Conservation (phyloP, 768 basidiomycete species). For the Kondoa subrosea region DNA sequence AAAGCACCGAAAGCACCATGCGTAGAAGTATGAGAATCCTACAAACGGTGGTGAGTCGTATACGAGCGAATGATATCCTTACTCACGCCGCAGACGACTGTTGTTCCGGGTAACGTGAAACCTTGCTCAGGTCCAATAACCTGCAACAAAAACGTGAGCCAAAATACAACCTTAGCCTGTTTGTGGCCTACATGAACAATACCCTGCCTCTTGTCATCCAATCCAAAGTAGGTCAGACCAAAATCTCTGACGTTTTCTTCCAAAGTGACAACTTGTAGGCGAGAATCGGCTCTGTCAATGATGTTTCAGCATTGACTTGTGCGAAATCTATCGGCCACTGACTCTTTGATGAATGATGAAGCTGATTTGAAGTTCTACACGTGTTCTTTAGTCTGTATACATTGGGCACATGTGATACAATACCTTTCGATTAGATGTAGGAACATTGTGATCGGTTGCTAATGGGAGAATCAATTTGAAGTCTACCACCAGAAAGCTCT, state of each 20-base stretch:
- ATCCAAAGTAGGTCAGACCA: slow-evolving; percentile 77
- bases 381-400: too few species aligned
- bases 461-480: background rate
- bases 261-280: slow-evolving; percentile 63
- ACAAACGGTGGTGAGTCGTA: too few species aligned
- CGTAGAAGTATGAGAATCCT: slow-evolving; percentile 78
- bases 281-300: slow-evolving; percentile 43
- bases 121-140: slow-evolving; percentile 88
- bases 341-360: slow-evolving; percentile 58
- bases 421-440: slow-evolving; percentile 23
- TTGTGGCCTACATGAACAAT: slow-evolving; percentile 28
- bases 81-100: slow-evolving; percentile 49
- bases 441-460: slow-evolving; percentile 23
- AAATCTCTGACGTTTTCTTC: slow-evolving; percentile 84
- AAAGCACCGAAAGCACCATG: slow-evolving; percentile 86
- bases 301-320: background rate
- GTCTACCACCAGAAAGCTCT: background rate
- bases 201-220: slow-evolving; percentile 79
- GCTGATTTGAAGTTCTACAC: slow-evolving; percentile 53
- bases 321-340: background rate
- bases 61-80: too few species aligned
- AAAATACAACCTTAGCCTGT: slow-evolving; percentile 9
- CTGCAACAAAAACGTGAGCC: slow-evolving; percentile 55
- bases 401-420: background rate
- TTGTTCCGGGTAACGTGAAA: slow-evolving; percentile 48